Evolutionary conservation across 441 rosid species (phyloP), one percentile per base, ranked within the genome.

Genomic region (Populus hybrid): DNA sequence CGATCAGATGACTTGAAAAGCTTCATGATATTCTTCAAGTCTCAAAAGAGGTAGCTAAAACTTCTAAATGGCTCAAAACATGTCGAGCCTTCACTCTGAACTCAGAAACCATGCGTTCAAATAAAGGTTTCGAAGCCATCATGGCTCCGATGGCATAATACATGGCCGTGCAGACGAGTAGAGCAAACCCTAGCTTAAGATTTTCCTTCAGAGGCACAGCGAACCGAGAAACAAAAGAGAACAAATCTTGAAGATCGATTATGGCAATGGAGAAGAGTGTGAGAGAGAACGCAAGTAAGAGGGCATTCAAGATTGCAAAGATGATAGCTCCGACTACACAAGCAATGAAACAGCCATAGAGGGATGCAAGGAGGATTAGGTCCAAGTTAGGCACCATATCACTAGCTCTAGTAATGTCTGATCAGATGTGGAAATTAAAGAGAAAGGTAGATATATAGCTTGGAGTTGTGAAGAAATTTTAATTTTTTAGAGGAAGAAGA

Each of bases 331-430:
- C 36, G 10, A 86, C 67, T 63, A 46, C 24, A 70, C 66, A 77
- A 8, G 80, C 69, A 2, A 87, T 46, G 78, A 87, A 21, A 10
- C 82, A 74, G 65, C 76, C 86, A 67, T 83, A 72, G 69, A 87
- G 82, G 63, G 78, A 23, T 9, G 86, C 72, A 12, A 84, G 20
- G 40, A 87, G 80, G 75, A 85, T 79, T 18, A 88, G 74, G 71
- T 88, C 87, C 28, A 84, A 5, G 77, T 80, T 85, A 64, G 89
- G 77, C 1, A 81, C 16, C 86, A 83, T 85, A 30, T 30, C 57
- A 50, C 57, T 50, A 38, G 46, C 46, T 38, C 46, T 38, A 5
- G 20, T 50, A 50, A 50, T 50, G 20, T 14, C 57, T 50, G 57
- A 50, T 50, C 50, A 42, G 50, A 42, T 42, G 50, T 40, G 50